Base-by-base conservation (phyloP, 495 filamentous ascomycete species). In the Penicillium ucsense region DNA sequence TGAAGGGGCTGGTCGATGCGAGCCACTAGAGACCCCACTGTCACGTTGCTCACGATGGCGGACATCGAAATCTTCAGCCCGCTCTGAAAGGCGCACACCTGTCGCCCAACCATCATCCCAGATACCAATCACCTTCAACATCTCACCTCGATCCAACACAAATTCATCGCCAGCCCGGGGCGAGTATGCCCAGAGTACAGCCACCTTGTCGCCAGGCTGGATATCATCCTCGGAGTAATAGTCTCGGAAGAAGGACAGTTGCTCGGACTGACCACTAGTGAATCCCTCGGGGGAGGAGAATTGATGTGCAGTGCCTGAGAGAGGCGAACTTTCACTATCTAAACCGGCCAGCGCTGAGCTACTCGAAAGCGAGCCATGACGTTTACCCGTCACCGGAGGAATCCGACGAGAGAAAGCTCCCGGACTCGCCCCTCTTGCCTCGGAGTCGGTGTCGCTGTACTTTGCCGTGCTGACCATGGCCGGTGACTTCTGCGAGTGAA, bases 21-120 rank as follows among this genome's bases (percentile, higher is more conserved):
- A 89, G 35, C 85, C 83, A 70, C 86, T 85, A 4, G 89, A 95
- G 44, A 97, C 84, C 37, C 94, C 94, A 60, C 89, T 95, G 64
- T 97, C 94, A 31, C 94, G 80, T 56, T 94, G 87, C 9, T 79
- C 71, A 42, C 85, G 82, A 56, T 82, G 79, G 43, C 82, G 80
- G 27, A 77, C 76, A 53, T 92, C 86, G 75, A 85, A 94, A 46
- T 96, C 87, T 46, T 99, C 94, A 1, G 88, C 89, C 46, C 82
- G 76, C 52, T 95, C 87, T 41, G 83, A 71, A 31, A 95, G 63
- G 56, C 89, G 72, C 43, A 95, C 77, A 53, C 94, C 94, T 7
- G 94, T 99, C 31, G 94, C 94, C 94, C 94, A 99, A 36, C 94
- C 94, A 69, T 99, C 94, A 62, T 99, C 94, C 94, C 94, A 99